Evolutionary conservation across 2,329 filamentous ascomycete species (phyloP).

Genomic region (Colletotrichum plurivorum): DNA sequence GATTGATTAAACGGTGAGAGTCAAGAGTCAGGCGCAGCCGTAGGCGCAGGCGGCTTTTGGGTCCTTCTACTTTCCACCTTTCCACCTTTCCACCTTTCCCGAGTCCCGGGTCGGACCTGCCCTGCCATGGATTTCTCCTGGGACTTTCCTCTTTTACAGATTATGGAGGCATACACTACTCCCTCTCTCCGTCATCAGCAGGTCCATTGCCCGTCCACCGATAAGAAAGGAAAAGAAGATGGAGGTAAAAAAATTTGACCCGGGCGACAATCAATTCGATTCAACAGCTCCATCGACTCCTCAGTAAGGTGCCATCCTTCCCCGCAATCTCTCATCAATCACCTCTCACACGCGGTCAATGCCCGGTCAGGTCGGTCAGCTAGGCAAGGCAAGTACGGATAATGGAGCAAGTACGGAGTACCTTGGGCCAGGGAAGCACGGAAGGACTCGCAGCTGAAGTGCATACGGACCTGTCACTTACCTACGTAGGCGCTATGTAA

Average conservation of each 20-base stretch:
- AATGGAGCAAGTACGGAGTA: too few relatives aligned
- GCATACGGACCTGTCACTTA: too few relatives aligned
- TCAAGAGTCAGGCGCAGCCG: constrained; percentile 24
- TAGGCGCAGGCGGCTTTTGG: constrained; percentile 5
- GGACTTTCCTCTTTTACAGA: too few relatives aligned
- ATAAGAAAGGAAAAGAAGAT: not conserved
- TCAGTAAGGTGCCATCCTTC: constrained; percentile 25
- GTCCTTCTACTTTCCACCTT: not conserved
- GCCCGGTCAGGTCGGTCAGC: constrained; percentile 14
- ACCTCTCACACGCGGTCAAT: constrained; percentile 1
- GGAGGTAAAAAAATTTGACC: not conserved
- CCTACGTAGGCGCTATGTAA: not conserved
- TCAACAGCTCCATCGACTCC: constrained; percentile 15
- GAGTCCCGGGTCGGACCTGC: not conserved
- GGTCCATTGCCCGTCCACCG: not conserved
- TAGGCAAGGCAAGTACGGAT: not conserved
- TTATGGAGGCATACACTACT: too few relatives aligned
- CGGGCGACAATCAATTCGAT: constrained; percentile 21
- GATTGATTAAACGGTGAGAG: constrained; percentile 36
- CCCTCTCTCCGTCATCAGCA: too few relatives aligned
- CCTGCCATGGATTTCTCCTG: not conserved
- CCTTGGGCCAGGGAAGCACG: too few relatives aligned
- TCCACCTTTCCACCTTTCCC: not conserved
- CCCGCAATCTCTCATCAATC: constrained; percentile 34
- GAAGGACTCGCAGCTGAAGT: too few relatives aligned